Evolutionary conservation across 164 flowering plant genomes (phyloP).

Genomic region (Macadamia tetraphylla): DNA sequence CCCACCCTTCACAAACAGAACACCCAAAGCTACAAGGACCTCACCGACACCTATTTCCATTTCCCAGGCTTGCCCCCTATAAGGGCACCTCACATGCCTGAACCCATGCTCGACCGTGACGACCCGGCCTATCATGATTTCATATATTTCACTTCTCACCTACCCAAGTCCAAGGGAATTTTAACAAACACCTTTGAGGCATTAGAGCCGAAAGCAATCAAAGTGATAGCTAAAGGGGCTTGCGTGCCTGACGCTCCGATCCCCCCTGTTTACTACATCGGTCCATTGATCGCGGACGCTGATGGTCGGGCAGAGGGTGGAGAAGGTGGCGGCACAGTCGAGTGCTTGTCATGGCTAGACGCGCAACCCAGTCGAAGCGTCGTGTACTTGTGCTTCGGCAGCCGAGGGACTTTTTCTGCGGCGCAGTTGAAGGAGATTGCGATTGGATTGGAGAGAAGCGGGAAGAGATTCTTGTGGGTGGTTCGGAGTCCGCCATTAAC

Average conservation of each 20-base stretch:
- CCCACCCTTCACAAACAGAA: constrained; percentile 22
- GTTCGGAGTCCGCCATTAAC: not conserved
- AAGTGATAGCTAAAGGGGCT: constrained; percentile 13
- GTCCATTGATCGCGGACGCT: constrained; percentile 14
- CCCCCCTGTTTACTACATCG: constrained; percentile 26
- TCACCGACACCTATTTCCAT: constrained; percentile 3
- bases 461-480: constrained; percentile 24
- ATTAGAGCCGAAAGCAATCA: constrained; percentile 17
- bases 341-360: constrained; percentile 2
- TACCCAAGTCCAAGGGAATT: constrained; percentile 23
- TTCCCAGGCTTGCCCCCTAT: constrained; percentile 43
- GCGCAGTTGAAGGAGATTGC: constrained; percentile 21
- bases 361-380: constrained; percentile 4
- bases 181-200: constrained; percentile 29
- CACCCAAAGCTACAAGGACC: constrained; percentile 19
- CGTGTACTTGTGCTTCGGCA: constrained; percentile 8
- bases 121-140: constrained; percentile 17
- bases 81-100: constrained; percentile 20
- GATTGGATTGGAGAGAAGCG: constrained; percentile 23
- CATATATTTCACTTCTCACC: not conserved
- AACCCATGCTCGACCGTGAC: constrained; percentile 21
- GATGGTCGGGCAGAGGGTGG: not conserved
- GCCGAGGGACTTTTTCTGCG: constrained; percentile 1
- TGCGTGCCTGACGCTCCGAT: constrained; percentile 15
- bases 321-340: not conserved